These are phyloP conservation scores for Thraustochytrium striatum DNA, from an alignment of 352 stramenopile species.

Conservation along the genomic window DNA sequence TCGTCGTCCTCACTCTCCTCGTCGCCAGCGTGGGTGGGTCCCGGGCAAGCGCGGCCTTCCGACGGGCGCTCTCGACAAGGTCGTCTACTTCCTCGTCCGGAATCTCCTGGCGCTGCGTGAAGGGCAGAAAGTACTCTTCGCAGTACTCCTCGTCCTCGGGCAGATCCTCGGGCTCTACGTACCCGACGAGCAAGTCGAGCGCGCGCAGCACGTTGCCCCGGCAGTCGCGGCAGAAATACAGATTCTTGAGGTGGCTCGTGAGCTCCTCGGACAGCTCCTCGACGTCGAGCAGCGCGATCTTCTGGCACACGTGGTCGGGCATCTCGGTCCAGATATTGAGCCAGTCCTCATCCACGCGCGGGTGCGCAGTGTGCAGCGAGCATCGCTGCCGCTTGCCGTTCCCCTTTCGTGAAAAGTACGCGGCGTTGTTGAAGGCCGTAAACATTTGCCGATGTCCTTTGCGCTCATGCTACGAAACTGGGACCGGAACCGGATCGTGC, in stretches of 20 bases:
- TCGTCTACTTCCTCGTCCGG: not conserved
- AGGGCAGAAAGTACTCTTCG: conserved; percentile 9
- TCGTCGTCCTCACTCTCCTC: not conserved
- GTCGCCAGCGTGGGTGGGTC: not conserved
- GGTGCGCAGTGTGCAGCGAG: conserved; percentile 2
- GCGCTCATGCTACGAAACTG: not conserved
- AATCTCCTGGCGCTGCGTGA: not conserved
- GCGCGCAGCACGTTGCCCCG: conserved; percentile 27
- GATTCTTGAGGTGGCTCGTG: conserved; percentile 35
- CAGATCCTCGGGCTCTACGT: conserved; percentile 3
- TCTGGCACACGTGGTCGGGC: not conserved
- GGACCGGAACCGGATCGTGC: not conserved
- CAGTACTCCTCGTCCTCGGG: conserved; percentile 19
- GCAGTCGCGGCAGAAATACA: conserved; percentile 42
- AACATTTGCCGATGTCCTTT: conserved; percentile 29
- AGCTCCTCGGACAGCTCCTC: conserved; percentile 18
- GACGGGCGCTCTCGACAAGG: not conserved
- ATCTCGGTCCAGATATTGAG: conserved; percentile 25
- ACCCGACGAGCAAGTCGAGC: conserved; percentile 25
- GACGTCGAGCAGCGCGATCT: conserved; percentile 4
- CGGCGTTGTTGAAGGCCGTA: conserved; percentile 32
- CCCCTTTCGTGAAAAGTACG: conserved; percentile 34
- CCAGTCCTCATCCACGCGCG: conserved; percentile 32
- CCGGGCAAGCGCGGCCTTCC: not conserved
- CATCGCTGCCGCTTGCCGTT: conserved; percentile 27